Evolutionary conservation across 352 stramenopile species (phyloP), one percentile per base, ranked within the genome.

Genomic region (Thalassiosira hispida): DNA sequence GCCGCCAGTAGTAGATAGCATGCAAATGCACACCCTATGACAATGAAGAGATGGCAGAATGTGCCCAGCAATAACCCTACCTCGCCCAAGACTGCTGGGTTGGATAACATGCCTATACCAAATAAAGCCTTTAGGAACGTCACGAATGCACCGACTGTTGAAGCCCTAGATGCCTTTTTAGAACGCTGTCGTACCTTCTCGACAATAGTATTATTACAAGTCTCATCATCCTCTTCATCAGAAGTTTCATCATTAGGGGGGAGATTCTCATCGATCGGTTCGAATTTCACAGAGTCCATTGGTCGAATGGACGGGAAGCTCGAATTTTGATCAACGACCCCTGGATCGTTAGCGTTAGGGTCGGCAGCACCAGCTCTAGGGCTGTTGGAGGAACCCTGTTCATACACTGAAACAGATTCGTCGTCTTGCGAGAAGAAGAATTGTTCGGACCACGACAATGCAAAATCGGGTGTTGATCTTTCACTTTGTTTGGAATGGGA

Each of bases 61-160:
- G 73, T 83, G 16, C 75, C 75, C 1, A 87, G 33, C 14, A 85
- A 44, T 14, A 87, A 63, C 11, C 80, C 80, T n/a, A 83, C 70
- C 35, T 84, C 77, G 33, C 73, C 73, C 46, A 87, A 56, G 2
- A 85, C 70, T 0, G 65, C 73, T 16, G 80, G 76, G 40, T 81
- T 83, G 42, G 75, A 82, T 27, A 87, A 52, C 70, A 87, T 81
- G 22, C 75, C 69, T 40, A 83, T 80, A 12, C 80, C 80, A 56
- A 87, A 87, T 0, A 87, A 49, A 25, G 80, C 72, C 38, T 87
- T 87, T 22, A 85, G 60, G 42, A 87, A 87, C 1, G 73, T 87
- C 9, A 85, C 67, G 29, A 86, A 86, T 20, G 79, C 79, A 27
- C 67, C 72, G 8, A 85, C 77, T 2, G 55, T 85, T 2, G 70